These are phyloP conservation scores for Mycena sp. DNA, from an alignment of 1,284 basidiomycete genomes.

Conservation along the genomic window DNA sequence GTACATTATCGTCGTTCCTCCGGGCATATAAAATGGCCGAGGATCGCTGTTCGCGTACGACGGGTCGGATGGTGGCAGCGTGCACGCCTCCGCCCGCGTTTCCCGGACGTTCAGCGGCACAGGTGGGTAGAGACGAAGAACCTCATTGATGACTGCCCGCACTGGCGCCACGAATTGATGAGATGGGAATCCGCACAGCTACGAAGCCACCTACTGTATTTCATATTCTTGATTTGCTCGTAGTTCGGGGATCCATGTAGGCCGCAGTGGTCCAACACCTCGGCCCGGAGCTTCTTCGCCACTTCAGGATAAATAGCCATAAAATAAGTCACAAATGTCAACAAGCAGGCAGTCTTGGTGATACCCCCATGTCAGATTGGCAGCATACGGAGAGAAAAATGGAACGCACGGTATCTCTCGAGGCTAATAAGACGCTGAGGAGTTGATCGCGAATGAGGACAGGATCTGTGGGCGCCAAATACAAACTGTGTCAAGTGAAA, in stretches of 20 bases:
- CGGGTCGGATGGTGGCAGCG: conserved; percentile 61
- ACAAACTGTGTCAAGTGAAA: conserved; percentile 1
- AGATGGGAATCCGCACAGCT: neutral
- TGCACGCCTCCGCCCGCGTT: conserved; percentile 55
- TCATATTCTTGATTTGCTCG: conserved; percentile 62
- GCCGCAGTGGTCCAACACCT: conserved; percentile 66
- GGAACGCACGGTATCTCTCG: conserved; percentile 72
- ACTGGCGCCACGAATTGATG: conserved; percentile 48
- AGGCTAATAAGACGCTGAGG: conserved; percentile 77
- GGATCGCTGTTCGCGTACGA: conserved; percentile 47
- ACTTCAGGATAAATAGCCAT: conserved; percentile 69
- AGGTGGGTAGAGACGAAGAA: conserved; percentile 76
- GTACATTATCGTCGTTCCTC: conserved; percentile 63
- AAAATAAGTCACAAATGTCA: conserved; percentile 74
- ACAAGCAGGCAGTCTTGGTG: conserved; percentile 64
- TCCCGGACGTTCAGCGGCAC: conserved; percentile 75
- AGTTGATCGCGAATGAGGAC: conserved; percentile 73
- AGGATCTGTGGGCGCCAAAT: conserved; percentile 49
- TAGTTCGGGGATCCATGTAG: conserved; percentile 56
- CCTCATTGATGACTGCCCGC: conserved; percentile 78
- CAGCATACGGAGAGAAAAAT: neutral
- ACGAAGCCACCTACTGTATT: conserved; percentile 61
- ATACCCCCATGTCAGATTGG: conserved; percentile 3
- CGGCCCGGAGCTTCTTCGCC: conserved; percentile 60
- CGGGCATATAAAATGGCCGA: conserved; percentile 67